Conservation (phyloP, 2,329 filamentous ascomycete species). For the Parasarocladium wereldwijsianum region DNA sequence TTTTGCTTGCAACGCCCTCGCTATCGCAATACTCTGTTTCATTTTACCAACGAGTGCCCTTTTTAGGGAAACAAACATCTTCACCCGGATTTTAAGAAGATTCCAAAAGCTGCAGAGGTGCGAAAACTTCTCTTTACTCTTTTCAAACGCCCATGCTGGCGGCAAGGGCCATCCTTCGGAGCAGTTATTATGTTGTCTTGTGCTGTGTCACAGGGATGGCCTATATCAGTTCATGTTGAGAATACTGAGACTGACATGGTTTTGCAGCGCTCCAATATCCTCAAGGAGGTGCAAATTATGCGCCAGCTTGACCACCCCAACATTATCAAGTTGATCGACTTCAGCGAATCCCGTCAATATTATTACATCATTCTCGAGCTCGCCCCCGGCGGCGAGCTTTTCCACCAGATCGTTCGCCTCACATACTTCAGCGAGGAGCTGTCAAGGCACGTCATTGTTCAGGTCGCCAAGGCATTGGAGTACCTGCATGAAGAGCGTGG, state of each 20-base stretch:
- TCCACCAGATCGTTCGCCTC: conserved; percentile 94
- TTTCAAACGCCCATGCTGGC: too few relatives aligned
- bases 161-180: too few relatives aligned
- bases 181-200: conserved; percentile 11
- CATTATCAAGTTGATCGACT: conserved; percentile 85
- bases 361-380: conserved; percentile 97
- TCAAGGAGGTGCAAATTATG: conserved; percentile 99
- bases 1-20: conserved; percentile 7
- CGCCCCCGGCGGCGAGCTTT: conserved; percentile 87
- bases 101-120: conserved; percentile 96
- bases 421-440: conserved; percentile 98
- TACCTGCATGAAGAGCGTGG: conserved; percentile 92
- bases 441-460: conserved; percentile 83
- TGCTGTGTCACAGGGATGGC: conserved; percentile 8
- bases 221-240: conserved; percentile 6
- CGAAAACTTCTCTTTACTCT: conserved; percentile 30
- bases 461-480: conserved; percentile 87
- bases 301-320: conserved; percentile 92
- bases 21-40: conserved; percentile 2
- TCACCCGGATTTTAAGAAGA: conserved; percentile 93
- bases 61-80: conserved; percentile 77
- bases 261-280: conserved; percentile 80
- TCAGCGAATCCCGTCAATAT: conserved; percentile 84
- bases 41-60: conserved; percentile 36
- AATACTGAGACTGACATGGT: conserved; percentile 12